These are phyloP conservation scores for Saccharomycopsis crataegensis DNA, from an alignment of 1,139 yeast genomes.

Conservation along the genomic window DNA sequence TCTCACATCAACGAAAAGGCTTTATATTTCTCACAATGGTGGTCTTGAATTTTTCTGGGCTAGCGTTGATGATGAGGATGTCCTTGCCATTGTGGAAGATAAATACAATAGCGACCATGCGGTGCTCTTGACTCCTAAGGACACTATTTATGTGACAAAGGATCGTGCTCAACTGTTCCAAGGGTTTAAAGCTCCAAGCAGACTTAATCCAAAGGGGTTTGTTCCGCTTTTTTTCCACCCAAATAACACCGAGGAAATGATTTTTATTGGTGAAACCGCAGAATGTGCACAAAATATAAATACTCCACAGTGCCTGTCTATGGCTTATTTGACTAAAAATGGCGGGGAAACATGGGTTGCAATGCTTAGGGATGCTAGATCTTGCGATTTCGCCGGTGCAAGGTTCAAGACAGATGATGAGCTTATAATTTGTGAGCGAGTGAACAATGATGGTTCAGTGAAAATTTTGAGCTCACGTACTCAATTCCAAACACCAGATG, in stretches of 20 bases:
- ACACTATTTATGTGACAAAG: constrained; percentile 46
- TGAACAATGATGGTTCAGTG: constrained; percentile 24
- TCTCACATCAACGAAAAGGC: constrained; percentile 42
- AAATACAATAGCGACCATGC: constrained; percentile 58
- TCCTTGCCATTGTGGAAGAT: constrained; percentile 53
- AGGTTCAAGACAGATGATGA: constrained; percentile 37
- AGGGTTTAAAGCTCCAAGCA: constrained; percentile 43
- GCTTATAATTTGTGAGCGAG: constrained; percentile 55
- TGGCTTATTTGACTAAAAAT: constrained; percentile 54
- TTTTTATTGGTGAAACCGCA: constrained; percentile 56
- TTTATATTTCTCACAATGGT: constrained; percentile 70
- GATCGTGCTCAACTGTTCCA: constrained; percentile 63
- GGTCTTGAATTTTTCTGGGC: constrained; percentile 54
- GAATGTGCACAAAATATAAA: constrained; percentile 43
- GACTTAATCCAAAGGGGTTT: constrained; percentile 33
- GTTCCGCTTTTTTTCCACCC: constrained; percentile 53
- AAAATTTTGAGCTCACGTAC: constrained; percentile 46
- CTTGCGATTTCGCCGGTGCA: constrained; percentile 65
- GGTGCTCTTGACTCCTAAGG: constrained; percentile 42
- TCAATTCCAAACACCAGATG: constrained; percentile 35
- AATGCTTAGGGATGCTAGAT: constrained; percentile 42
- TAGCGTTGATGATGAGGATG: constrained; percentile 41
- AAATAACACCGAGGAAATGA: constrained; percentile 45
- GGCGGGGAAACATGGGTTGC: constrained; percentile 56
- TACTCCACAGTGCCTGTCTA: constrained; percentile 41